Evolutionary conservation across 148 eudicot species (phyloP), one percentile per base, ranked within the genome.

Genomic region (Euryodendron excelsum): DNA sequence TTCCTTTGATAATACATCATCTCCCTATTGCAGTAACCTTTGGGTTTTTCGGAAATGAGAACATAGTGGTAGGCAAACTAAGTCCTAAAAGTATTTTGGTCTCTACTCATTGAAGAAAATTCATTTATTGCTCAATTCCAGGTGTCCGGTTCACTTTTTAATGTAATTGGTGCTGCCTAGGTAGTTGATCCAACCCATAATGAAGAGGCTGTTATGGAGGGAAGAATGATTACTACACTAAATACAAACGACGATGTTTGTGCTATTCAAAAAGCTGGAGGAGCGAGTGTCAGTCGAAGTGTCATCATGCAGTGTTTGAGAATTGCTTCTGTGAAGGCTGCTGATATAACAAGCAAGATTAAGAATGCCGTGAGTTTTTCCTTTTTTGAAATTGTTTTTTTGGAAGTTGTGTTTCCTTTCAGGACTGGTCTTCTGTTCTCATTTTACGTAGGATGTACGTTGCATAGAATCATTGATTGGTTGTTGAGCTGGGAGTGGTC

Each of bases 21-120:
- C 92, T 94, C 73, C 98, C 98, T 18, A 87, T 94, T 79, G 92
- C 98, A n/a, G 88, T 94, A 76, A 94, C 97, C 69, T 94, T 94
- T 86, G 97, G 89, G n/a, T 90, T 94, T 75, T 79, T 94, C 14
- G 79, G 89, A 62, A 73, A 88, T 48, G 89, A 90, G 69, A 88
- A 81, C 80, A 86, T 82, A 15, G 83, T 80, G 95, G 98, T 94
- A 86, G 78, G 97, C 72, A 73, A 66, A 58, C 68, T 66, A 59
- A 14, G 0, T 62, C n/a, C 12, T 76, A 12, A 21, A 33, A 12
- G 18, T 53, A 11, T 67, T 37, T 67, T 23, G 20, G 30, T 67
- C 50, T 39, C 30, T 39, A 44, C 20, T 39, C 17, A 48, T 47
- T n/a, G 11, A 47, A 72, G 36, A 33, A 59, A 50, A 15, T 70